These are phyloP conservation scores for Axilococcus clingmanii DNA, from an alignment of 139 green algal species.

Conservation along the genomic window DNA sequence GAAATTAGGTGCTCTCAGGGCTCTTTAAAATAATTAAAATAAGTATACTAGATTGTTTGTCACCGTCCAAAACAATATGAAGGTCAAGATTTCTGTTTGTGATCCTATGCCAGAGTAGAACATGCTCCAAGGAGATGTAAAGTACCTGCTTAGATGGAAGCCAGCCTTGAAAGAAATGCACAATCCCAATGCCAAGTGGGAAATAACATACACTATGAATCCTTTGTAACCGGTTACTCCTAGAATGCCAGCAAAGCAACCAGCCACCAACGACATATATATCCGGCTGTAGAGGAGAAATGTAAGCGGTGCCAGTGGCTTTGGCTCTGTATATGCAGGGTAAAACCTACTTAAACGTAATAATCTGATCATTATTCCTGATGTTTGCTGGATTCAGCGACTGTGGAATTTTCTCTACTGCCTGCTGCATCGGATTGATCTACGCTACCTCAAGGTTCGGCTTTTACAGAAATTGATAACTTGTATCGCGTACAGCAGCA, in stretches of 20 bases:
- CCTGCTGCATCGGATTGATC: too few species aligned
- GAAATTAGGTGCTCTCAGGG: conserved; percentile 55
- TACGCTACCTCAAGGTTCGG: too few species aligned
- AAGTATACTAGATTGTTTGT: conserved; percentile 35
- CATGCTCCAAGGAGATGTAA: conserved; percentile 16
- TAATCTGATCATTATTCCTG: too few species aligned
- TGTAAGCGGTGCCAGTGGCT: too few species aligned
- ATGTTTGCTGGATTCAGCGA: too few species aligned
- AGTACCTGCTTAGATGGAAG: conserved; percentile 1
- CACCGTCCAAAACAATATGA: conserved; percentile 48
- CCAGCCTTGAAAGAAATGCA: conserved; percentile 9
- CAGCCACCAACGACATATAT: conserved; percentile 28
- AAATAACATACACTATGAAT: conserved; percentile 29
- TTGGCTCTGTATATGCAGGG: too few species aligned
- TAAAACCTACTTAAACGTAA: too few species aligned
- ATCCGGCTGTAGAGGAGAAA: too few species aligned
- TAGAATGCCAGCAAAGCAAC: conserved; percentile 22
- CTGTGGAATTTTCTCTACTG: too few species aligned
- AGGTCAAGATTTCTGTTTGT: conserved; percentile 35
- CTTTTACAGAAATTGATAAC: too few species aligned
- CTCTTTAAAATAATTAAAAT: conserved; percentile 40
- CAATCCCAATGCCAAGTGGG: conserved; percentile 7
- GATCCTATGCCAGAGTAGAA: conserved; percentile 21
- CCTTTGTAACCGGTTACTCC: conserved; percentile 37
- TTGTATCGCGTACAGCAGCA: too few species aligned